These are phyloP conservation scores for Penicillium digitatum DNA, from an alignment of 2,329 filamentous ascomycete species.

Conservation along the genomic window DNA sequence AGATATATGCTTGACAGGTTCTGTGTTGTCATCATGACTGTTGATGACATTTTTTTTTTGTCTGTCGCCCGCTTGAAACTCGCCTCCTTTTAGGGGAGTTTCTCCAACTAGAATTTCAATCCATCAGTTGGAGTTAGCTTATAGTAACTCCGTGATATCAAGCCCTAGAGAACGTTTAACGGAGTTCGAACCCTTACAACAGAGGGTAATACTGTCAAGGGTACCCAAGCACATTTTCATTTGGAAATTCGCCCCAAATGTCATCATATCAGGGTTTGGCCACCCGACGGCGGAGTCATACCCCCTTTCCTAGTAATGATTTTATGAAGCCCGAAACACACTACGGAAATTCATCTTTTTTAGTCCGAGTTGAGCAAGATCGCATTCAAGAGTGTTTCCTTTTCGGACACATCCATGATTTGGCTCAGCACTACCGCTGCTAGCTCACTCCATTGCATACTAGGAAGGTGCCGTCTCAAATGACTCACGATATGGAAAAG, in stretches of 20 bases:
- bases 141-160: neutral
- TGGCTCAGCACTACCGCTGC: constrained; percentile 8
- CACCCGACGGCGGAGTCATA: neutral
- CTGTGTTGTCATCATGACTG: constrained; percentile 4
- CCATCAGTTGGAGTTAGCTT: neutral
- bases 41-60: constrained; percentile 4
- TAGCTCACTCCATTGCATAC: constrained; percentile 3
- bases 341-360: neutral
- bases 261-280: neutral
- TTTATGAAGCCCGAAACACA: neutral
- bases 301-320: neutral
- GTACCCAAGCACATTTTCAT: too few species aligned
- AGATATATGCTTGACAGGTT: neutral
- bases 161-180: too few species aligned
- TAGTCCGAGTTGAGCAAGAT: constrained; percentile 9
- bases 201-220: neutral
- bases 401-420: constrained; percentile 6
- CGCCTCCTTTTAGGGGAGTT: neutral
- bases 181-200: too few species aligned
- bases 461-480: constrained; percentile 4
- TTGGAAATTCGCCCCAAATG: neutral
- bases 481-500: neutral
- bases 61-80: neutral
- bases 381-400: constrained; percentile 17
- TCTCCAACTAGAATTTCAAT: neutral